Conservation (phyloP, 2,329 filamentous ascomycete species). For the Microcyclospora tardicrescens region DNA sequence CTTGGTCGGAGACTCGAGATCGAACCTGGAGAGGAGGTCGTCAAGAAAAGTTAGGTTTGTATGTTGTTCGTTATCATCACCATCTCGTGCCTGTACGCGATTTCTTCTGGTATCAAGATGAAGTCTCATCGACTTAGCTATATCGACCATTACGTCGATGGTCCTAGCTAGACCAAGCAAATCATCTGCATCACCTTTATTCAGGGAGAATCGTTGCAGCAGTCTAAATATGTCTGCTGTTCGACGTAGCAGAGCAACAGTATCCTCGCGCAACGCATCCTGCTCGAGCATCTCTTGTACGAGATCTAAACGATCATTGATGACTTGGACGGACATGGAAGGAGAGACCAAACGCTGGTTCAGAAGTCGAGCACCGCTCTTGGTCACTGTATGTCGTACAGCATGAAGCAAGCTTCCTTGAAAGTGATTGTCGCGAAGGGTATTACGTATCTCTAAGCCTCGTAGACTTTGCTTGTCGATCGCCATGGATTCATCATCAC, state of each 20-base stretch:
- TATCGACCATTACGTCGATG: conserved; percentile 58
- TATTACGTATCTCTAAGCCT: conserved; percentile 78
- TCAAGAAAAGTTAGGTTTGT: conserved; percentile 16
- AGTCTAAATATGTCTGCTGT: conserved; percentile 80
- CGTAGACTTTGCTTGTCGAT: conserved; percentile 89
- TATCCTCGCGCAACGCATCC: conserved; percentile 54
- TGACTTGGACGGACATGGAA: conserved; percentile 70
- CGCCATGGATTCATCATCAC: conserved; percentile 64
- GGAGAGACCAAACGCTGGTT: conserved; percentile 76
- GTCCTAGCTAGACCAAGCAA: conserved; percentile 72
- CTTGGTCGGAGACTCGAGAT: conserved; percentile 51
- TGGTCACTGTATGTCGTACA: conserved; percentile 80
- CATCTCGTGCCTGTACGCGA: conserved; percentile 20
- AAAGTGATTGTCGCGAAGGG: conserved; percentile 64
- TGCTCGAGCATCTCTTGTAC: conserved; percentile 61
- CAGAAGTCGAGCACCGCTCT: conserved; percentile 74
- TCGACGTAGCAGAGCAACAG: conserved; percentile 54
- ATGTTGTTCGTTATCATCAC: conserved; percentile 8
- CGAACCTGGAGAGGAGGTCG: conserved; percentile 41
- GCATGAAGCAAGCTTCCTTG: conserved; percentile 81
- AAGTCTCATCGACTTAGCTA: conserved; percentile 38
- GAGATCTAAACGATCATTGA: conserved; percentile 67
- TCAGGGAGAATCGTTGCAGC: conserved; percentile 86
- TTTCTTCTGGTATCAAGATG: conserved; percentile 18
- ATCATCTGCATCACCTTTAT: conserved; percentile 84